These are phyloP conservation scores for Nicotiana paniculata DNA, from an alignment of 257 asterid genomes.

Conservation along the genomic window DNA sequence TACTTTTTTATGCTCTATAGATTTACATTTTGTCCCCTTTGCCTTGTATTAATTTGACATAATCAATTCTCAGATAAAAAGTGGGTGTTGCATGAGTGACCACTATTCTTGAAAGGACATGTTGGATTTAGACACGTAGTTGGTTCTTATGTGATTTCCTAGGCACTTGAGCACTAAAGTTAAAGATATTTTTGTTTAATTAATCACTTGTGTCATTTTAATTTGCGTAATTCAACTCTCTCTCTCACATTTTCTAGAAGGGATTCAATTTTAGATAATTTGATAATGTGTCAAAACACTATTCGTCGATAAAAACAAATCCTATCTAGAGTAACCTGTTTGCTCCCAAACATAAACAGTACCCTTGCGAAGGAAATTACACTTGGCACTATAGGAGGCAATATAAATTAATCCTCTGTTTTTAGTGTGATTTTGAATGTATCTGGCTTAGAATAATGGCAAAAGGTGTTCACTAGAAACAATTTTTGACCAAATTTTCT, in stretches of 20 bases:
- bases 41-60: background rate
- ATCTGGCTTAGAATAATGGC: background rate
- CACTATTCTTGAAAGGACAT: background rate
- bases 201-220: background rate
- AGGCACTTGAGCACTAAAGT: background rate
- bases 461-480: background rate
- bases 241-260: background rate
- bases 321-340: background rate
- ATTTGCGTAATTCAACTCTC: background rate
- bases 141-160: background rate
- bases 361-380: background rate
- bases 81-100: background rate
- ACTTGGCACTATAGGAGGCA: background rate
- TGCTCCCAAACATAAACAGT: too few species aligned
- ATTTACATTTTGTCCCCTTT: background rate
- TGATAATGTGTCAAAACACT: background rate
- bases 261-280: background rate
- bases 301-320: background rate
- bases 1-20: background rate
- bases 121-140: constrained; percentile 6
- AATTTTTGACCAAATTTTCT: background rate
- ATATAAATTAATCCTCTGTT: background rate
- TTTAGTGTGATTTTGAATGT: background rate
- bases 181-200: constrained; percentile 1
- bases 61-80: background rate